These are phyloP conservation scores for Auricularia sp. DNA, from an alignment of 768 basidiomycete genomes.

Conservation along the genomic window DNA sequence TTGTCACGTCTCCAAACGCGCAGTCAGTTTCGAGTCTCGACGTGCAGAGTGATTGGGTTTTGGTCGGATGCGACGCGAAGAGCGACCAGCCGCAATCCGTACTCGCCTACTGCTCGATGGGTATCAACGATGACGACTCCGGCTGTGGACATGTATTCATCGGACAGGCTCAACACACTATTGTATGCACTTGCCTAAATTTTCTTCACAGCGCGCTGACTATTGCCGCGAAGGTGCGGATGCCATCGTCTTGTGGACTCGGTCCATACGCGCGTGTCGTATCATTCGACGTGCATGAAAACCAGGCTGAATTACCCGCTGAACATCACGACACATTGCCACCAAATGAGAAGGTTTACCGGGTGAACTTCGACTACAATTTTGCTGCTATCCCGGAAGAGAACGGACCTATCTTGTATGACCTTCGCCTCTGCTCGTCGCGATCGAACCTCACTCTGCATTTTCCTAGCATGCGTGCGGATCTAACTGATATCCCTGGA, in stretches of 20 bases:
- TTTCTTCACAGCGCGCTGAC: too few relatives aligned
- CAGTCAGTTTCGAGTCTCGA: too few relatives aligned
- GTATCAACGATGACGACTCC: not conserved
- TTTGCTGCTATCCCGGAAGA: slow-evolving; percentile 1
- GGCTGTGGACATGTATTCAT: slow-evolving; percentile 5
- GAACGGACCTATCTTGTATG: slow-evolving; percentile 1
- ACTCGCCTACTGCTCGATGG: slow-evolving; percentile 2
- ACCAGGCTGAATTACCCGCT: not conserved
- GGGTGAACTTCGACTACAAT: slow-evolving; percentile 3
- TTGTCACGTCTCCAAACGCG: too few relatives aligned
- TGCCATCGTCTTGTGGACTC: slow-evolving; percentile 1
- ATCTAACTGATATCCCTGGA: not conserved
- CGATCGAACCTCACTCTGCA: too few relatives aligned
- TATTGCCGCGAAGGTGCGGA: not conserved
- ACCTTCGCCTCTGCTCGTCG: too few relatives aligned
- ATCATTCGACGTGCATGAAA: not conserved
- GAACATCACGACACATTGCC: not conserved
- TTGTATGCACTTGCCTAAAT: not conserved
- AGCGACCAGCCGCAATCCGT: too few relatives aligned
- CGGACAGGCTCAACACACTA: slow-evolving; percentile 2
- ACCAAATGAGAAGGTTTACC: not conserved
- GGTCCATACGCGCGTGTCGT: slow-evolving; percentile 3
- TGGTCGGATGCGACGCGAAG: too few relatives aligned
- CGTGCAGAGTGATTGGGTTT: too few relatives aligned
- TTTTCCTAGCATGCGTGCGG: not conserved